A percentile compares a stretch with the other conserved stretches of the same genome.
Evolutionary conservation across 257 asterid genomes (phyloP).

Genomic region (Scutellaria minor): DNA sequence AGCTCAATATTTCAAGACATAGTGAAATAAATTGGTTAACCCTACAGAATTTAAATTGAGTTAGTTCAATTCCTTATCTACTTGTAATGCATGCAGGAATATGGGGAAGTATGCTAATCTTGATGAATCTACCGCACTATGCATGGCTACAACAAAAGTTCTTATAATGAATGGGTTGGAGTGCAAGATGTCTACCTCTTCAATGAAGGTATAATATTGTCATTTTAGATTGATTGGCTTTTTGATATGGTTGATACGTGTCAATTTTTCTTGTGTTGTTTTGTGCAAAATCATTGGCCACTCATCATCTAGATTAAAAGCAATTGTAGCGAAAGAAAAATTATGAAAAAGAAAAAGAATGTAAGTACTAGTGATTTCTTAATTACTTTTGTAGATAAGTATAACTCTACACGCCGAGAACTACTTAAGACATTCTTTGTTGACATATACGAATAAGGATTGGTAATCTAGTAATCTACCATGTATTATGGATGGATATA

Average conservation of each 20-base stretch:
- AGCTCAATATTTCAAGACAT: slow-evolving; percentile 13
- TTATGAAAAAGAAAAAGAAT: not conserved
- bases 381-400: not conserved
- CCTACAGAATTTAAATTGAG: slow-evolving; percentile 19
- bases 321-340: not conserved
- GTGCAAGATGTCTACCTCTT: slow-evolving; percentile 80
- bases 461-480: no score
- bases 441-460: no score
- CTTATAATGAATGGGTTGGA: slow-evolving; percentile 76
- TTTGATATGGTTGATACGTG: not conserved
- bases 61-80: slow-evolving; percentile 28
- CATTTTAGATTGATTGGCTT: not conserved
- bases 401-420: not conserved
- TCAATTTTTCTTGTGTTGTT: slow-evolving; percentile 1
- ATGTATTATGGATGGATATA: no score
- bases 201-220: slow-evolving; percentile 72
- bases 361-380: not conserved
- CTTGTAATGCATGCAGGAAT: slow-evolving; percentile 56
- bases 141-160: slow-evolving; percentile 61
- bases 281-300: not conserved
- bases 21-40: slow-evolving; percentile 4
- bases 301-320: not conserved
- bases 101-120: slow-evolving; percentile 50
- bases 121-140: slow-evolving; percentile 59
- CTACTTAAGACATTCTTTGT: not conserved